Percentiles rank a stretch among this genome's conserved stretches.
These are phyloP conservation scores for Bretschneidera sinensis DNA, from an alignment of 345 rosid genomes.

Conservation along the genomic window DNA sequence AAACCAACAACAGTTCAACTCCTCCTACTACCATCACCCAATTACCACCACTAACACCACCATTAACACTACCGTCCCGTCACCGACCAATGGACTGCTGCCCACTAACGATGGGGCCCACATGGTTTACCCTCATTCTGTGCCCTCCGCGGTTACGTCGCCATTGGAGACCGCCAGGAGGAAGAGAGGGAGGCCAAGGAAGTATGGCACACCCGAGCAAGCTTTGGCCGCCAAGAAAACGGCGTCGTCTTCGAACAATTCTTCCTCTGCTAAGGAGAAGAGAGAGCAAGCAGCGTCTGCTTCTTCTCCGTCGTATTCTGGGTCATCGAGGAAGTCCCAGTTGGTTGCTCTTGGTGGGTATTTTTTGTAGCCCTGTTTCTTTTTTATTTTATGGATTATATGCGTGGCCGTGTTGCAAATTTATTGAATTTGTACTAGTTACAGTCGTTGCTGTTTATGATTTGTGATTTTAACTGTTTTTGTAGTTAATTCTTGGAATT, in stretches of 20 bases:
- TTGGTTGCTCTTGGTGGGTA: slow-evolving; percentile 36
- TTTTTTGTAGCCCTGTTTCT: not conserved
- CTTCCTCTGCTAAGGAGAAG: slow-evolving; percentile 36
- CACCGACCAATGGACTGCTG: slow-evolving; percentile 63
- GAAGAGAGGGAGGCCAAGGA: slow-evolving; percentile 93
- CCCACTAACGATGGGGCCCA: slow-evolving; percentile 35
- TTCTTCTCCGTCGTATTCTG: slow-evolving; percentile 26
- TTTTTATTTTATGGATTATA: not conserved
- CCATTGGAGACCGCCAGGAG: slow-evolving; percentile 58
- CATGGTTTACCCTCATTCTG: slow-evolving; percentile 55
- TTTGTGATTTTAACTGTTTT: not conserved
- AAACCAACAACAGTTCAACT: slow-evolving; percentile 45
- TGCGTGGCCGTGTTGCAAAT: not conserved
- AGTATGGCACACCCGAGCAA: slow-evolving; percentile 91
- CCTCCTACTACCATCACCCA: slow-evolving; percentile 35
- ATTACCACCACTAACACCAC: slow-evolving; percentile 29
- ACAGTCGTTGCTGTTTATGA: too few relatives aligned
- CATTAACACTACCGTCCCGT: slow-evolving; percentile 37
- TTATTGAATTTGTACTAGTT: too few relatives aligned
- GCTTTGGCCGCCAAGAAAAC: slow-evolving; percentile 87
- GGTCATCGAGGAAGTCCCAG: slow-evolving; percentile 30
- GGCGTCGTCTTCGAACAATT: slow-evolving; percentile 43
- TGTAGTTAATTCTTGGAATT: not conserved
- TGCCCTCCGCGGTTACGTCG: slow-evolving; percentile 54
- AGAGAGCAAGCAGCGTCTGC: slow-evolving; percentile 31